These are phyloP conservation scores for Pontederia paniculata DNA, from an alignment of 176 grass and related monocot species.

Conservation along the genomic window DNA sequence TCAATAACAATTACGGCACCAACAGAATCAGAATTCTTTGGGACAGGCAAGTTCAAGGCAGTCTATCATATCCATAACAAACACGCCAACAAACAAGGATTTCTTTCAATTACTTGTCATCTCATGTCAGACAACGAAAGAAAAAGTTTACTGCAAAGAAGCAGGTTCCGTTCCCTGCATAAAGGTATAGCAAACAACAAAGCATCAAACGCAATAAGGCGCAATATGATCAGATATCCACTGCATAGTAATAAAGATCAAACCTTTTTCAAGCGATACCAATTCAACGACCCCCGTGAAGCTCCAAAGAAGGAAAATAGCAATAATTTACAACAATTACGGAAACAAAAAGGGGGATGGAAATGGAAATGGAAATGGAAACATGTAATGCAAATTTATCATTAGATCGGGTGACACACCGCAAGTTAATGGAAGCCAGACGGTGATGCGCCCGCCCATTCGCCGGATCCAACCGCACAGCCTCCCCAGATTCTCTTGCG, in stretches of 20 bases:
- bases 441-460: conserved; percentile 51
- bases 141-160: background rate
- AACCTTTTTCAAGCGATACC: conserved; percentile 3
- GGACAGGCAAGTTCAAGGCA: too few relatives aligned
- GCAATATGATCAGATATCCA: too few relatives aligned
- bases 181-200: too few relatives aligned
- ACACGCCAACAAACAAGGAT: too few relatives aligned
- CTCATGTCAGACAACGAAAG: background rate
- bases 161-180: too few relatives aligned
- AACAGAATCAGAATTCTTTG: too few relatives aligned
- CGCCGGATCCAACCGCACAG: conserved; percentile 50
- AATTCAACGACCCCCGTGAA: background rate
- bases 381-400: conserved; percentile 27
- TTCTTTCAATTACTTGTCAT: background rate
- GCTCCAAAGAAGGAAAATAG: background rate
- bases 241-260: too few relatives aligned
- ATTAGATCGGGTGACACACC: conserved; percentile 39
- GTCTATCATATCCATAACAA: too few relatives aligned
- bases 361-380: conserved; percentile 20
- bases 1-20: too few relatives aligned
- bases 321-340: background rate
- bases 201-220: too few relatives aligned
- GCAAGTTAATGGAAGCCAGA: conserved; percentile 48
- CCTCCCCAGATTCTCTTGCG: conserved; percentile 66
- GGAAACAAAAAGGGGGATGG: conserved; percentile 1